Evolutionary conservation across 345 rosid species (phyloP).

Genomic region (Acer negundo): DNA sequence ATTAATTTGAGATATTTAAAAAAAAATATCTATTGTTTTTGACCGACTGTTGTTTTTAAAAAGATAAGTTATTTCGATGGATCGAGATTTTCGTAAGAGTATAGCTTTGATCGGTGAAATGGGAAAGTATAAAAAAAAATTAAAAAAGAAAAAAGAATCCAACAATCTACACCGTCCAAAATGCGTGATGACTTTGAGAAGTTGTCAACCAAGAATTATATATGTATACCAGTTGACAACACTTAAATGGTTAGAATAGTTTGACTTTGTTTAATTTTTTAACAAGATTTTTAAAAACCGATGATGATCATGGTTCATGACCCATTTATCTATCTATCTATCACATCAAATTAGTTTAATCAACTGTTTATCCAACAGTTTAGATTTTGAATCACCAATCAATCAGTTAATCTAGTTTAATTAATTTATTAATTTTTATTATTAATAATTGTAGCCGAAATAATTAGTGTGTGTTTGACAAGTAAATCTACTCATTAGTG

Average conservation of each 20-base stretch:
- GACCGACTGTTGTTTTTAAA: not conserved
- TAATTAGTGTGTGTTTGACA: not conserved
- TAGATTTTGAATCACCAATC: not conserved
- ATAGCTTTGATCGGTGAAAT: not conserved
- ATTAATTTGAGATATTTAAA: not conserved
- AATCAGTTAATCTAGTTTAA: slow-evolving; percentile 1
- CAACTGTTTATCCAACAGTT: not conserved
- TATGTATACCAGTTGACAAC: slow-evolving; percentile 32
- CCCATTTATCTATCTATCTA: slow-evolving; percentile 1
- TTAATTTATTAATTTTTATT: not conserved
- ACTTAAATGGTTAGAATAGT: slow-evolving; percentile 29
- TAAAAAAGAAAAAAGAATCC: not conserved
- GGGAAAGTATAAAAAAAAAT: not conserved
- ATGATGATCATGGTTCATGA: not conserved
- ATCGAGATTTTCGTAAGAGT: no score
- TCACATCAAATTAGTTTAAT: slow-evolving; percentile 23
- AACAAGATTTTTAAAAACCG: not conserved
- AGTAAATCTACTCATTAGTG: slow-evolving; percentile 1
- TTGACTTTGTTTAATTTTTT: slow-evolving; percentile 24
- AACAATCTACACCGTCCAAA: slow-evolving; percentile 32
- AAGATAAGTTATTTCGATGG: no score
- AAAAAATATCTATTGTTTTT: not conserved
- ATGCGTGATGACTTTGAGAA: slow-evolving; percentile 21
- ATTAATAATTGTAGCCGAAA: not conserved
- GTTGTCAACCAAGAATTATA: slow-evolving; percentile 41